Evolutionary conservation across 177 flowering plant genomes (phyloP).

Genomic region (Telopea speciosissima): DNA sequence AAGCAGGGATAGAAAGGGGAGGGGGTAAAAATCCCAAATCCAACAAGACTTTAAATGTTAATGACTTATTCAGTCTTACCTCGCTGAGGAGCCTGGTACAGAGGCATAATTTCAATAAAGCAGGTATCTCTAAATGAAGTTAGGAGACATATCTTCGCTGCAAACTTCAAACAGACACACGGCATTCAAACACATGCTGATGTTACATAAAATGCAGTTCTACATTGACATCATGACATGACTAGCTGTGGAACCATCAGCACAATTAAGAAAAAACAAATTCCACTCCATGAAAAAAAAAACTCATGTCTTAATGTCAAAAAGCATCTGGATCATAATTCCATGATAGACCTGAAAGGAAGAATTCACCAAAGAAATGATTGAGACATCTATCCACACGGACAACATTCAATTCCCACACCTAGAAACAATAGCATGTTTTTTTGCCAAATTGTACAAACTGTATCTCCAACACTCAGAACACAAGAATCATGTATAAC

Average conservation of each 20-base stretch:
- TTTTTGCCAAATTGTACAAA: background rate
- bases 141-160: constrained; percentile 69
- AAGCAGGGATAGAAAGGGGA: background rate
- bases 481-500: too few species aligned
- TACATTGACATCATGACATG: background rate
- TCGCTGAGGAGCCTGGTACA: constrained; percentile 43
- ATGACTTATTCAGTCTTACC: constrained; percentile 31
- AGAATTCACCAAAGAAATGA: background rate
- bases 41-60: background rate
- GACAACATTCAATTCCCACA: background rate
- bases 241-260: background rate
- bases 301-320: background rate
- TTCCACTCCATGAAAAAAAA: background rate
- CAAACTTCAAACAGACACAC: constrained; percentile 48
- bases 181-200: background rate
- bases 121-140: constrained; percentile 80
- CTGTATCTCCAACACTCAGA: background rate
- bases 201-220: background rate
- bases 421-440: background rate
- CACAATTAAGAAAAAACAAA: background rate
- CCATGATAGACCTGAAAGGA: background rate
- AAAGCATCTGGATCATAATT: background rate
- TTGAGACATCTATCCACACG: background rate
- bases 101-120: constrained; percentile 66
- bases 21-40: background rate